These are phyloP conservation scores for Fusarium falciforme DNA, from an alignment of 2,329 filamentous ascomycete genomes.

Conservation along the genomic window DNA sequence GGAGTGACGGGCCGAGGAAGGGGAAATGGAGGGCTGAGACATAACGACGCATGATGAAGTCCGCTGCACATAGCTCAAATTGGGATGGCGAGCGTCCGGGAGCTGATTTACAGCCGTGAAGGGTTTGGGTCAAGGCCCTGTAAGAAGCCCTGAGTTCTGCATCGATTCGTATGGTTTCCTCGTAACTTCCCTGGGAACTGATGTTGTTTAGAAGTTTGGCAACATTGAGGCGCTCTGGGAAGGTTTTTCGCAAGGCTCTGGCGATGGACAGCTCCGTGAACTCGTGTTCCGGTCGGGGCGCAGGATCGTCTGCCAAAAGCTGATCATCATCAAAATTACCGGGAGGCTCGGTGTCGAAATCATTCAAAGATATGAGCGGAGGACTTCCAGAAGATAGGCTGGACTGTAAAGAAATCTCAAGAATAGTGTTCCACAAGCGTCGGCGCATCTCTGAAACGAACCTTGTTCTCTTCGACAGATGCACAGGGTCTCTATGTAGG, in stretches of 20 bases:
- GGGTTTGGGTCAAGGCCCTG: slow-evolving; percentile 51
- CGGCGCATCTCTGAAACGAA: slow-evolving; percentile 60
- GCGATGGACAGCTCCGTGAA: slow-evolving; percentile 57
- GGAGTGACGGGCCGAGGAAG: slow-evolving; percentile 55
- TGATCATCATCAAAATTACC: slow-evolving; percentile 64
- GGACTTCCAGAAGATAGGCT: slow-evolving; percentile 60
- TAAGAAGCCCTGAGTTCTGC: slow-evolving; percentile 55
- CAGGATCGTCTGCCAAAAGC: slow-evolving; percentile 47
- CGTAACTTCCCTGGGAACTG: slow-evolving; percentile 51
- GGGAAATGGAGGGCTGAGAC: slow-evolving; percentile 67
- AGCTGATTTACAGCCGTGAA: slow-evolving; percentile 42
- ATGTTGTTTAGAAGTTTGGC: slow-evolving; percentile 58
- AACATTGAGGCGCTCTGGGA: slow-evolving; percentile 57
- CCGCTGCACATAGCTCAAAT: slow-evolving; percentile 59
- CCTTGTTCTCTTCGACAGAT: slow-evolving; percentile 50
- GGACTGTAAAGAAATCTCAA: slow-evolving; percentile 60
- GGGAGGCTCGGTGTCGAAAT: slow-evolving; percentile 62
- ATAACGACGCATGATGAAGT: slow-evolving; percentile 66
- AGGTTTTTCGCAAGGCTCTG: slow-evolving; percentile 55
- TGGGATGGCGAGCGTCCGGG: slow-evolving; percentile 39
- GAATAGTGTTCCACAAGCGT: slow-evolving; percentile 64
- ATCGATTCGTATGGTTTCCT: slow-evolving; percentile 58
- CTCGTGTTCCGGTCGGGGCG: slow-evolving; percentile 46
- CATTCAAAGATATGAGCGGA: slow-evolving; percentile 55
- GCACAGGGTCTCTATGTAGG: slow-evolving; percentile 60